Conservation (phyloP, 106 monocot genomes). For the Dioscorea alata region DNA sequence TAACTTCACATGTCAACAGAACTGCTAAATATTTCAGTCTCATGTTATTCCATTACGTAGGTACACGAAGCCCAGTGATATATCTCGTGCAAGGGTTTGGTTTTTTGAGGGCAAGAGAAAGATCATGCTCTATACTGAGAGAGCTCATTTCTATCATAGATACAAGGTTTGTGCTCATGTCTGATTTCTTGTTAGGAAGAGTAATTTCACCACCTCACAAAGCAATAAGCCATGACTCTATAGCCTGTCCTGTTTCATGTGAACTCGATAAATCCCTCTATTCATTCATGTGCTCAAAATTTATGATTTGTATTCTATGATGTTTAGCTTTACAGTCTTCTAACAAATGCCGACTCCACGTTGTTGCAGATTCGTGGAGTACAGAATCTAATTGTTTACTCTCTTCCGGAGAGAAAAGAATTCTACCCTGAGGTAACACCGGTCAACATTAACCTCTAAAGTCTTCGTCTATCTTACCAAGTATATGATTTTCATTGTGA, state of each 20-base stretch:
- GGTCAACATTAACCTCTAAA: too few relatives aligned
- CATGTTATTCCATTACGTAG: conserved; percentile 20
- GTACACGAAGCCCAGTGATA: conserved; percentile 80
- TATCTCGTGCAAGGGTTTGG: conserved; percentile 93
- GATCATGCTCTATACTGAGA: conserved; percentile 96
- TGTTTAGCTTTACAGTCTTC: too few relatives aligned
- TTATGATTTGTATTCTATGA: too few relatives aligned
- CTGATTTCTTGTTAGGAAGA: too few relatives aligned
- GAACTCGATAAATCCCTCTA: too few relatives aligned
- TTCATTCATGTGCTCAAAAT: too few relatives aligned
- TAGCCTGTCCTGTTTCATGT: too few relatives aligned
- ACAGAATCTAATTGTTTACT: conserved; percentile 69
- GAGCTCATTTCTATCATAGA: conserved; percentile 97
- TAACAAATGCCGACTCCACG: too few relatives aligned
- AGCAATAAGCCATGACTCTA: too few relatives aligned
- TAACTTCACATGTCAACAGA: not conserved
- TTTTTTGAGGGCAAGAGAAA: conserved; percentile 85
- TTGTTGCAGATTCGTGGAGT: conserved; percentile 79
- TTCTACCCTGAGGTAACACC: conserved; percentile 75
- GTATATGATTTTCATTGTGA: not conserved
- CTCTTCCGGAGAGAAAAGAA: conserved; percentile 87
- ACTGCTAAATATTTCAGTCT: not conserved
- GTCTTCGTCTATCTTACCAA: too few relatives aligned
- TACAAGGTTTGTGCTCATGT: conserved; percentile 54
- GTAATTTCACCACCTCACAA: too few relatives aligned